Evolutionary conservation across 495 filamentous ascomycete genomes (phyloP).

Genomic region (Penicillium lagena): DNA sequence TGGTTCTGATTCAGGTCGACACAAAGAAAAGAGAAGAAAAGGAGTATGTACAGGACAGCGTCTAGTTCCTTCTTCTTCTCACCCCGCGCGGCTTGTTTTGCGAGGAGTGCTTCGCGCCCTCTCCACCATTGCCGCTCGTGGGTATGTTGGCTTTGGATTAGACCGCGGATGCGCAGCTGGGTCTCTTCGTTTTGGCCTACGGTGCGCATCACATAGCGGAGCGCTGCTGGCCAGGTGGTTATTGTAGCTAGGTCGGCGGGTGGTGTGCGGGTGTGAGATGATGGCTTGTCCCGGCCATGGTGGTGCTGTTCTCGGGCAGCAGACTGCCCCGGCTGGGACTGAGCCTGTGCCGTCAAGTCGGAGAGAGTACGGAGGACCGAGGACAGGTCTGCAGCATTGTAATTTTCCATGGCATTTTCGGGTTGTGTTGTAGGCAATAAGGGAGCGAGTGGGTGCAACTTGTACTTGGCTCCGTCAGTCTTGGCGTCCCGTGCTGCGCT

Average conservation of each 20-base stretch:
- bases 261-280: constrained; percentile 1
- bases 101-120: constrained; percentile 42
- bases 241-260: constrained; percentile 49
- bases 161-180: constrained; percentile 34
- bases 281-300: constrained; percentile 4
- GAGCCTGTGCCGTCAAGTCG: no score
- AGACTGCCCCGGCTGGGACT: neutral
- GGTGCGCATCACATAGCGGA: constrained; percentile 56
- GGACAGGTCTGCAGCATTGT: constrained; percentile 42
- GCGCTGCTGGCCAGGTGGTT: constrained; percentile 56
- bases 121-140: constrained; percentile 63
- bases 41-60: constrained; percentile 34
- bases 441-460: constrained; percentile 4
- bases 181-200: constrained; percentile 44
- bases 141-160: constrained; percentile 57
- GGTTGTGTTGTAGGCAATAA: neutral
- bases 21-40: neutral
- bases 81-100: constrained; percentile 40
- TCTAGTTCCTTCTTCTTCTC: constrained; percentile 50
- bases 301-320: neutral
- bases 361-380: constrained; percentile 49
- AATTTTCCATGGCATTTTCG: constrained; percentile 23
- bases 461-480: constrained; percentile 5
- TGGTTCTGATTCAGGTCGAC: neutral
- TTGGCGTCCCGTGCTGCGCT: constrained; percentile 18